phyloP scores from a whole-genome alignment of 148 eudicot species.

The Vaccinium corymbosum region DNA sequence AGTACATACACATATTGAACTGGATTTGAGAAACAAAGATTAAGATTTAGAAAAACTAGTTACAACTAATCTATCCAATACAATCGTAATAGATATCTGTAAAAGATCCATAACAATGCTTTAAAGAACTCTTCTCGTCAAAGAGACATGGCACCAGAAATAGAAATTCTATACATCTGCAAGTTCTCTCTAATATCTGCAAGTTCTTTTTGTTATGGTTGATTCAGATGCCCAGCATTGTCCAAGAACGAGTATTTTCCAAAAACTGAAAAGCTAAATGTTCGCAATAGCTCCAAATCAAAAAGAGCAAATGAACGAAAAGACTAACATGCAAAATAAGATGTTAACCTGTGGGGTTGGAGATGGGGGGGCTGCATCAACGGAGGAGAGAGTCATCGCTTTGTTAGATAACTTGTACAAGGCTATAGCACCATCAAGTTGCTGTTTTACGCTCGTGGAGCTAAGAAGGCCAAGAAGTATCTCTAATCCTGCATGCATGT shows the following conservation, averaged over 20 bases:
- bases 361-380: conserved; percentile 85
- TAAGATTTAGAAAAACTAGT: background rate
- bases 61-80: background rate
- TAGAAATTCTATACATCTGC: background rate
- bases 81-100: background rate
- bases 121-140: background rate
- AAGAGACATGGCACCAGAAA: background rate
- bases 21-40: background rate
- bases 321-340: background rate
- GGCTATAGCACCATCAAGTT: conserved; percentile 69
- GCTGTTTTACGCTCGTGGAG: conserved; percentile 57
- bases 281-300: background rate
- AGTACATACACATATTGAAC: background rate
- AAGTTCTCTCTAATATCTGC: background rate
- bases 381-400: conserved; percentile 57
- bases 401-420: conserved; percentile 74
- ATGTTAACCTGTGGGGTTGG: conserved; percentile 70
- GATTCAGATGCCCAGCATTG: background rate
- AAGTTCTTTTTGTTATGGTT: background rate
- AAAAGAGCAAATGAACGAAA: background rate
- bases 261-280: background rate
- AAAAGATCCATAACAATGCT: background rate
- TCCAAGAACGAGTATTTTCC: background rate
- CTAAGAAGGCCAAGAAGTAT: conserved; percentile 76
- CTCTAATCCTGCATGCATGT: conserved; percentile 48